Base-by-base conservation (phyloP, 225 moss, liverwort and hornwort genomes). In the Lunularia cruciata region DNA sequence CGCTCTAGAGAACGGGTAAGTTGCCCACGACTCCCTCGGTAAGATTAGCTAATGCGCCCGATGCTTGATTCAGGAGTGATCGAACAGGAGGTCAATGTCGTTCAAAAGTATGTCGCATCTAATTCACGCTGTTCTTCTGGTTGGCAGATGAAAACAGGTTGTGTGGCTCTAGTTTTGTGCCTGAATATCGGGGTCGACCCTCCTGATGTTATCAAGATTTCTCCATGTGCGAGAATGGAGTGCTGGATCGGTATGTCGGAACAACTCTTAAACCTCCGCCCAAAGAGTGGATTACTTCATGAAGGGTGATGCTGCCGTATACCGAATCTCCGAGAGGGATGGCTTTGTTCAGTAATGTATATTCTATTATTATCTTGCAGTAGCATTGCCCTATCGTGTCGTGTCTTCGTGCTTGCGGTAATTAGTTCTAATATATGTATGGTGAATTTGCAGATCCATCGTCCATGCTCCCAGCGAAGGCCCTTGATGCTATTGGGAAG, bases 171-270 rank as follows among this genome's bases (percentile, higher is more conserved):
- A 68, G 96, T 90, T 47, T 64, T 96, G 75, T 96, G 96, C 84
- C 82, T 96, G 27, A 96, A 96, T 70, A 90, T 96, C 58, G 96
- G 96, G 56, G 96, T 96, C 68, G 96, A 96, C 58, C 96, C 96
- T 43, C 96, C 96, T 28, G 96, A 96, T 80, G 92, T 96, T 16
- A 96, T 96, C 47, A 96, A 96, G 79, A 96, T 96, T 57, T 92
- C 90, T 61, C 96, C 90, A 73, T 96, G 96, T 79, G 92, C 96
- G 67, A 83, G 96, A 68, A 81, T 90, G 96, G 96, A 96, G 77
- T 96, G 96, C 74, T 96, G 96, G 96, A 90, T 96, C 70, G 96
- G 96, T 96, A 83, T 53, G 72, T 57, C 6, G 25, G 60, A n/a
- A n/a, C n/a, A n/a, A n/a, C n/a, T n/a, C n/a, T n/a, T n/a, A n/a